These are phyloP conservation scores for Saussurea involucrata DNA, from an alignment of 129 eudicot genomes.

Conservation along the genomic window DNA sequence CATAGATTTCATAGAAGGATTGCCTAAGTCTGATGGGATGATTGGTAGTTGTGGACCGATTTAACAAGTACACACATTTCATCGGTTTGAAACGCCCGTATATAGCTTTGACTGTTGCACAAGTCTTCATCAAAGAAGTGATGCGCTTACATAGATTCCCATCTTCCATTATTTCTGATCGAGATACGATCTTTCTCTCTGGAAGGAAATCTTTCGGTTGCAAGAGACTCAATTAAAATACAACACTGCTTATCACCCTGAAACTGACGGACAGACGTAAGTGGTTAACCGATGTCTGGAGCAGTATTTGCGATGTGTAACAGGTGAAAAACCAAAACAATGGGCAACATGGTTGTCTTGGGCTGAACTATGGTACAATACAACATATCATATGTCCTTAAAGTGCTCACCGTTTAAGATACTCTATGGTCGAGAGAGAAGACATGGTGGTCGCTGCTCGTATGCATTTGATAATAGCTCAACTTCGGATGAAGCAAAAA, in stretches of 20 bases:
- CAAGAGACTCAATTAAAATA: neutral
- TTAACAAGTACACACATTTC: neutral
- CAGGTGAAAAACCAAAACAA: neutral
- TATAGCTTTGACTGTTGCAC: neutral
- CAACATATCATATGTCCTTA: too few relatives aligned
- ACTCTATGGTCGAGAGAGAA: too few relatives aligned
- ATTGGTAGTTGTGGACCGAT: neutral
- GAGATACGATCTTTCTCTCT: neutral
- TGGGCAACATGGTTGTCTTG: neutral
- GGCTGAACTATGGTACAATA: neutral
- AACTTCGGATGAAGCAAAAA: too few relatives aligned
- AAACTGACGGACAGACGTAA: neutral
- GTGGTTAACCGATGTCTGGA: neutral
- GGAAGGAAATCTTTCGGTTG: neutral
- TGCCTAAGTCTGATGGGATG: neutral
- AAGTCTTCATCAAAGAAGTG: neutral
- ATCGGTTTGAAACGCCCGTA: neutral
- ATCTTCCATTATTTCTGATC: neutral
- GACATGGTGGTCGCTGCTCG: too few relatives aligned
- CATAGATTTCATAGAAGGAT: neutral
- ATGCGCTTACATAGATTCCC: neutral
- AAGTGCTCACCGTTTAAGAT: too few relatives aligned
- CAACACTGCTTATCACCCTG: neutral
- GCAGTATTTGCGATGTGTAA: neutral
- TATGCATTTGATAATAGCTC: too few relatives aligned